A percentile compares a stretch with the other conserved stretches of the same genome.
Conservation (phyloP, 2,329 filamentous ascomycete genomes). For the Fusarium transvaalense region DNA sequence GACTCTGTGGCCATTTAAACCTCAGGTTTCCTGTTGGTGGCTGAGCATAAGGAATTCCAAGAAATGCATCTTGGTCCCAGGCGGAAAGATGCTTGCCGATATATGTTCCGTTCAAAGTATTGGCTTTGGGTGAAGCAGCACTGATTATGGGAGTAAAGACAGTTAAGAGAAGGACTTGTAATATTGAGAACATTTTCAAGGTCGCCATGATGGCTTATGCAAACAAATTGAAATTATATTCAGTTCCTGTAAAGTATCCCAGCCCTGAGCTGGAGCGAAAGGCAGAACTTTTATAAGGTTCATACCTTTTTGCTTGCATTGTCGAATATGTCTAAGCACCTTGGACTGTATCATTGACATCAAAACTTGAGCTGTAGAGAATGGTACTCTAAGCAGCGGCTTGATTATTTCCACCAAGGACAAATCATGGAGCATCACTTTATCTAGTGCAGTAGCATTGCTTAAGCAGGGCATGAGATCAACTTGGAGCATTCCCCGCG, state of each 20-base stretch:
- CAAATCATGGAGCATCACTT: background rate
- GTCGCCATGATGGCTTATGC: background rate
- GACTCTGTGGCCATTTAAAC: conserved; percentile 52
- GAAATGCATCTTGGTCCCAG: conserved; percentile 56
- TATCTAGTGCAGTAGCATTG: background rate
- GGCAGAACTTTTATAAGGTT: conserved; percentile 11
- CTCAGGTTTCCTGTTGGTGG: conserved; percentile 54
- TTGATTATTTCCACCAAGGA: conserved; percentile 35
- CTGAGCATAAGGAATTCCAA: conserved; percentile 57
- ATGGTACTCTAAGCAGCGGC: background rate
- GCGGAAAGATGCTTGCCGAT: conserved; percentile 49
- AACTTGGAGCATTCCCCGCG: conserved; percentile 13
- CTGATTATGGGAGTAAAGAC: background rate
- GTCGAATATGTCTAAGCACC: background rate
- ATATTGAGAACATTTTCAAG: background rate
- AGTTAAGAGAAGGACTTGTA: background rate
- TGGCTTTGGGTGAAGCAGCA: conserved; percentile 33
- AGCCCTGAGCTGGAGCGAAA: background rate
- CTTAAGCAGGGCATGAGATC: background rate
- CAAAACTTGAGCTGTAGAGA: background rate
- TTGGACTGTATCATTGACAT: background rate
- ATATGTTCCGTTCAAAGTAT: conserved; percentile 46
- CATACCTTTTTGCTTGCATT: background rate
- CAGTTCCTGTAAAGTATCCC: background rate
- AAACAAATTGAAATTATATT: too few relatives aligned